Base-by-base conservation (phyloP, 1,284 basidiomycete species). In the Hortiboletus rubellus region DNA sequence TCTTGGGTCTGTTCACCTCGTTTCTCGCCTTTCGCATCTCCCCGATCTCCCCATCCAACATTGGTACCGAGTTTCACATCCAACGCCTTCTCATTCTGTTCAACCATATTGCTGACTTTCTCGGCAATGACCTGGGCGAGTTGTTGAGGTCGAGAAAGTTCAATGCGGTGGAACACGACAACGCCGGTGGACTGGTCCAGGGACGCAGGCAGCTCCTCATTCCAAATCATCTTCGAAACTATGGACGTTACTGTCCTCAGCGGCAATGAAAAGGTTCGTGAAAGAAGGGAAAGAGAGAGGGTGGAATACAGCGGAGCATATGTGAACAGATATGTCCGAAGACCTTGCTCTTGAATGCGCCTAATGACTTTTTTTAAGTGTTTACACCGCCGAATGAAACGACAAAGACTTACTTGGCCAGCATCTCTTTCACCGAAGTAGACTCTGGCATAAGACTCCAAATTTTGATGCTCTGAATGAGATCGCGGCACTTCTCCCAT, bases 181-280 rank as follows among this genome's bases (percentile, higher is more conserved):
- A 96, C 93, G 54, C 87, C 85, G 52, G 87, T 86, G 18, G 92
- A 87, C 72, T 92, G 92, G 72, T 99, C 97, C 57, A 99, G 80
- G 34, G 94, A 96, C 1, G 96, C 97, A 10, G 92, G 83, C 15
- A 99, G 81, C 73, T 98, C 96, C 72, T 98, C 97, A 67, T 85
- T 94, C 94, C 96, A 98, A 69, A 99, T 98, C 97, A 99, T 98
- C 77, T 95, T 94, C 46, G 92, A 96, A 47, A 98, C 92, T 66
- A 98, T 87, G 27, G 95, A 96, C 7, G 91, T 94, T 9, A 98
- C 94, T 14, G 85, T 79, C 50, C 87, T 83, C 55, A 89, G 75
- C 8, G 93, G 82, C 15, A 99, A 80, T 33, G 88, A 88, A 78
- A 99, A 98, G 4, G 92, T 97, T 57, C 85, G 82, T 7, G 95